These are phyloP conservation scores for Aspergillus candidus DNA, from an alignment of 2,329 filamentous ascomycete species.

Conservation along the genomic window DNA sequence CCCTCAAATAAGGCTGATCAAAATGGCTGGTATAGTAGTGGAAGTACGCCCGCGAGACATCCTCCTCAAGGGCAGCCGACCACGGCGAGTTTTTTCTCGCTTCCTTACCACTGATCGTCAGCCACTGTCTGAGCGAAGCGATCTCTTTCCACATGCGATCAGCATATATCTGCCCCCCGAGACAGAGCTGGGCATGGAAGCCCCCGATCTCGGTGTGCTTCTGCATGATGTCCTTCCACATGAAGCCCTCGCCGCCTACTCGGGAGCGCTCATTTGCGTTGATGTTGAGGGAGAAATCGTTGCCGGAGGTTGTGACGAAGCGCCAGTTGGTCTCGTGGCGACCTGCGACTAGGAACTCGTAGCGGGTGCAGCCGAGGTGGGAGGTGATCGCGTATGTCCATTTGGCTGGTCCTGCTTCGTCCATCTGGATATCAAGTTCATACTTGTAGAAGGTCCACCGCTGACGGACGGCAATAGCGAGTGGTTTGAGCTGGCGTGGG, in stretches of 20 bases:
- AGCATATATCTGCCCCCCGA: slow-evolving; percentile 92
- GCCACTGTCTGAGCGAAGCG: slow-evolving; percentile 88
- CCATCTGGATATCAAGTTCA: slow-evolving; percentile 84
- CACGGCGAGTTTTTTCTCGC: slow-evolving; percentile 83
- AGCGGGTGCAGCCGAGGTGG: slow-evolving; percentile 92
- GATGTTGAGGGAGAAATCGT: slow-evolving; percentile 87
- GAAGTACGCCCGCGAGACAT: slow-evolving; percentile 93
- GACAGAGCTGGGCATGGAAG: slow-evolving; percentile 86
- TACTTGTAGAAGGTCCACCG: slow-evolving; percentile 96
- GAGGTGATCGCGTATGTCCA: slow-evolving; percentile 99
- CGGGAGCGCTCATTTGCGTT: slow-evolving; percentile 78
- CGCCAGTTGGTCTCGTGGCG: slow-evolving; percentile 88
- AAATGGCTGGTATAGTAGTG: slow-evolving; percentile 99
- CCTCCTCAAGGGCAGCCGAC: slow-evolving; percentile 92
- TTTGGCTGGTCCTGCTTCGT: slow-evolving; percentile 66
- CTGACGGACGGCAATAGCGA: slow-evolving; percentile 81
- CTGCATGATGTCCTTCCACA: slow-evolving; percentile 99
- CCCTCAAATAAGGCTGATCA: slow-evolving; percentile 87
- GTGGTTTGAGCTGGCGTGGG: slow-evolving; percentile 75
- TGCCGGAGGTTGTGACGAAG: slow-evolving; percentile 91
- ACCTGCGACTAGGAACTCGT: slow-evolving; percentile 92
- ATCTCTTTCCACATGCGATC: slow-evolving; percentile 96
- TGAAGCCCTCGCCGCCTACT: slow-evolving; percentile 82
- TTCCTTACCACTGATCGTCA: slow-evolving; percentile 85
- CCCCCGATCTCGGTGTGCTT: slow-evolving; percentile 95